Evolutionary conservation across 768 basidiomycete genomes (phyloP).

Genomic region (Pleurotus giganteus): DNA sequence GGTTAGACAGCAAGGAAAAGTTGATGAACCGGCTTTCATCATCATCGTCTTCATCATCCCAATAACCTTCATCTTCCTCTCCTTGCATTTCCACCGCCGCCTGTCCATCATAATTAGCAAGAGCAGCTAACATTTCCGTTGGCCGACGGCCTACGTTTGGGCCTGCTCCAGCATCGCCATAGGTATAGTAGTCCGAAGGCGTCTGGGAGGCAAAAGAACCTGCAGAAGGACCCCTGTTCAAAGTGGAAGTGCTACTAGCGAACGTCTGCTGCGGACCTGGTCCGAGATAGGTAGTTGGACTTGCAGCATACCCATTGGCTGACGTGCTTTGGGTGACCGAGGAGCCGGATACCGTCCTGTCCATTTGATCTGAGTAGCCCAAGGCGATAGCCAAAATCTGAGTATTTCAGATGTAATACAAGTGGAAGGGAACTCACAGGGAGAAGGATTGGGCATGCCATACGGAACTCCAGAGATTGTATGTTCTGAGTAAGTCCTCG

Average conservation of each 20-base stretch:
- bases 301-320: neutral
- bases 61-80: slow-evolving; percentile 45
- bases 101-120: slow-evolving; percentile 25
- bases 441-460: slow-evolving; percentile 1
- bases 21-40: slow-evolving; percentile 82
- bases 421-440: neutral
- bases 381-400: neutral
- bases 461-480: neutral
- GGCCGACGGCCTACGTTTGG: slow-evolving; percentile 16
- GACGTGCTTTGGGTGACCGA: neutral
- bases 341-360: slow-evolving; percentile 1
- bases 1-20: slow-evolving; percentile 81
- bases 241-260: slow-evolving; percentile 7
- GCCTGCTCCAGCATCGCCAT: slow-evolving; percentile 2
- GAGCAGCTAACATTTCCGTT: slow-evolving; percentile 27
- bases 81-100: slow-evolving; percentile 42
- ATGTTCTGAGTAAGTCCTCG: slow-evolving; percentile 5
- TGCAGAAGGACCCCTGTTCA: slow-evolving; percentile 28
- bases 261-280: neutral
- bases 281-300: neutral
- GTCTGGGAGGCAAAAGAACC: slow-evolving; percentile 23
- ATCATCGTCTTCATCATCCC: slow-evolving; percentile 66
- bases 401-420: neutral
- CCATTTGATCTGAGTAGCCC: neutral
- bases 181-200: slow-evolving; percentile 16